Evolutionary conservation across 2,329 filamentous ascomycete genomes (phyloP).

Genomic region (Aspergillus uvarum): DNA sequence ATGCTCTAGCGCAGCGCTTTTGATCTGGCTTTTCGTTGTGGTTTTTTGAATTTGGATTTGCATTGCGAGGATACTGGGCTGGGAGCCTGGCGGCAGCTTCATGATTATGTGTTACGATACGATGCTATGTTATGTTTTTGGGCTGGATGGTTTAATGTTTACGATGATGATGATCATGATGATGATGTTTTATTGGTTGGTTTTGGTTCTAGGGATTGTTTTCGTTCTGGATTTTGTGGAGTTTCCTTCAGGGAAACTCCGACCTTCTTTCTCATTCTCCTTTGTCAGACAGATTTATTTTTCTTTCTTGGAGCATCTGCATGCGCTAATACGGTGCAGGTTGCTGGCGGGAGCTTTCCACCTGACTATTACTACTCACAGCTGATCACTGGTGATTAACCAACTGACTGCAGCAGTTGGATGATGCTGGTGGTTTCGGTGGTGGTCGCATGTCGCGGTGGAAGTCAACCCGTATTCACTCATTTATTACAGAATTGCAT

Average conservation of each 20-base stretch:
- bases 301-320: too few species aligned
- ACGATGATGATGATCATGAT: conserved; percentile 6
- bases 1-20: neutral
- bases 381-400: too few species aligned
- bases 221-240: conserved; percentile 3
- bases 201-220: neutral
- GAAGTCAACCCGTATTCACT: too few species aligned
- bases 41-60: conserved; percentile 12
- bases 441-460: too few species aligned
- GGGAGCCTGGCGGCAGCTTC: conserved; percentile 19
- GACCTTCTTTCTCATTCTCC: conserved; percentile 8
- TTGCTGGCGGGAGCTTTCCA: neutral
- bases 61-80: conserved; percentile 19
- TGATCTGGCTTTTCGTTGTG: neutral
- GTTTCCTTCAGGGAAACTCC: conserved; percentile 13
- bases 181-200: neutral
- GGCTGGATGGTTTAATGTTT: conserved; percentile 21
- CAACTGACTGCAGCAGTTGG: too few species aligned
- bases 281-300: conserved; percentile 1
- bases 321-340: neutral
- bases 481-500: too few species aligned
- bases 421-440: too few species aligned
- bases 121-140: conserved; percentile 25
- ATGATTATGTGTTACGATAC: conserved; percentile 25
- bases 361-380: too few species aligned